Conservation (phyloP, 345 rosid genomes). For the Bruguiera gymnorhiza region DNA sequence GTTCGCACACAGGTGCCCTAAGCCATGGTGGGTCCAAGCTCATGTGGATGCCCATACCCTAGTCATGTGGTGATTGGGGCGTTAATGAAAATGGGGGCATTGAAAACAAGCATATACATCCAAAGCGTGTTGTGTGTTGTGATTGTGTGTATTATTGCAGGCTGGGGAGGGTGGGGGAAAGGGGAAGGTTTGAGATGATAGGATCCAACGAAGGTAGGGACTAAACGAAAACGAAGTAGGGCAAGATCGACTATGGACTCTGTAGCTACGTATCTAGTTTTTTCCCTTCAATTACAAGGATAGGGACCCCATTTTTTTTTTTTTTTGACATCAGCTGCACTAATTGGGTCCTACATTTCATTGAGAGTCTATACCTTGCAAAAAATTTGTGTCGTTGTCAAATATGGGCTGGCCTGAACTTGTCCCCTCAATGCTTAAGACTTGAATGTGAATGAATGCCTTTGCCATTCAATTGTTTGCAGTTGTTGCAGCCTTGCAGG, state of each 20-base stretch:
- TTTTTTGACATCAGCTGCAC: background rate
- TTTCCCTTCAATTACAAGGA: conserved; percentile 1
- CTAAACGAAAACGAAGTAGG: conserved; percentile 16
- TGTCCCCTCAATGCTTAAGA: conserved; percentile 11
- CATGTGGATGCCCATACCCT: conserved; percentile 39
- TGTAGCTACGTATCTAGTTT: background rate
- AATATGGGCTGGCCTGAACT: background rate
- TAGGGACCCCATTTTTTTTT: conserved; percentile 3
- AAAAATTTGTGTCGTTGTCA: conserved; percentile 10
- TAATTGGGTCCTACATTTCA: background rate
- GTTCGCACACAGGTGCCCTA: conserved; percentile 17
- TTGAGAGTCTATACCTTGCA: background rate
- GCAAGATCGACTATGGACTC: background rate
- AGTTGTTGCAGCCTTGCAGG: conserved; percentile 9
- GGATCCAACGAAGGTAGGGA: conserved; percentile 38
- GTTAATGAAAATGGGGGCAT: background rate
- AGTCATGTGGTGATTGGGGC: conserved; percentile 30
- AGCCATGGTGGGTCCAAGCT: conserved; percentile 18
- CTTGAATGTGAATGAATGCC: conserved; percentile 1
- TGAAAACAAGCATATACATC: conserved; percentile 1
- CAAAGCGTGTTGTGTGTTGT: background rate
- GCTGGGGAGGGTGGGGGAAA: background rate
- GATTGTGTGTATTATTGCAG: conserved; percentile 23
- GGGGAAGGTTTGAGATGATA: conserved; percentile 24
- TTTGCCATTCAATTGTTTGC: background rate